Evolutionary conservation across 805 yeast species (phyloP).

Genomic region (Candida ipomoeae): DNA sequence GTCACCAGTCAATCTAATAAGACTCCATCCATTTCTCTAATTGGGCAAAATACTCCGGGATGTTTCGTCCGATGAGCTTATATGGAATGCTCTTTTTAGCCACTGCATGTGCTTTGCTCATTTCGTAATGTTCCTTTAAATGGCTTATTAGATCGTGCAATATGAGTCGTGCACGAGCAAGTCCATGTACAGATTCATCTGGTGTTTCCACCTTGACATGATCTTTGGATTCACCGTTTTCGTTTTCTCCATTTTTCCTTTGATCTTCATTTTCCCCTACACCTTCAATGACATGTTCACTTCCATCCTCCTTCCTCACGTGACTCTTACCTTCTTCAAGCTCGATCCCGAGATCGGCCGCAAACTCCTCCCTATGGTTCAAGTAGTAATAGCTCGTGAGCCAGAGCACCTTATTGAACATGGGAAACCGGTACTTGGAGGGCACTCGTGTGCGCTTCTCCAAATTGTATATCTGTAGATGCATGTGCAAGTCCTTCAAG

Average conservation of each 20-base stretch:
- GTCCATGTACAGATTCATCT: neutral
- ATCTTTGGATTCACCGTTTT: neutral
- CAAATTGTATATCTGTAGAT: conserved; percentile 55
- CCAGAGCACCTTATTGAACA: conserved; percentile 69
- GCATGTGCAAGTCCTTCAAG: conserved; percentile 55
- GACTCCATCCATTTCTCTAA: conserved; percentile 8
- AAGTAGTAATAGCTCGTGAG: conserved; percentile 47
- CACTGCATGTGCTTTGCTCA: conserved; percentile 28
- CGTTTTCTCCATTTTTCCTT: neutral
- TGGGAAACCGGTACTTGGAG: conserved; percentile 71
- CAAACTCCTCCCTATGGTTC: conserved; percentile 23
- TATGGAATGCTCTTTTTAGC: conserved; percentile 35
- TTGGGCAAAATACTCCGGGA: conserved; percentile 17
- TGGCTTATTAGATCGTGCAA: conserved; percentile 22
- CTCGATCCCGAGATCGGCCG: conserved; percentile 7
- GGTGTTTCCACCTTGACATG: neutral
- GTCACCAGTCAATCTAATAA: neutral
- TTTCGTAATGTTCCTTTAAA: conserved; percentile 27
- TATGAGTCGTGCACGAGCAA: neutral
- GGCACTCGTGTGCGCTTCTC: conserved; percentile 73
- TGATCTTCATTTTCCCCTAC: neutral
- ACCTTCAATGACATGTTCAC: neutral
- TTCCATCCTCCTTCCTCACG: neutral
- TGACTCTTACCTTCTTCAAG: neutral
- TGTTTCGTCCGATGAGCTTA: conserved; percentile 27